Evolutionary conservation across 2,329 filamentous ascomycete genomes (phyloP).

Genomic region (Fusarium praegraminearum): DNA sequence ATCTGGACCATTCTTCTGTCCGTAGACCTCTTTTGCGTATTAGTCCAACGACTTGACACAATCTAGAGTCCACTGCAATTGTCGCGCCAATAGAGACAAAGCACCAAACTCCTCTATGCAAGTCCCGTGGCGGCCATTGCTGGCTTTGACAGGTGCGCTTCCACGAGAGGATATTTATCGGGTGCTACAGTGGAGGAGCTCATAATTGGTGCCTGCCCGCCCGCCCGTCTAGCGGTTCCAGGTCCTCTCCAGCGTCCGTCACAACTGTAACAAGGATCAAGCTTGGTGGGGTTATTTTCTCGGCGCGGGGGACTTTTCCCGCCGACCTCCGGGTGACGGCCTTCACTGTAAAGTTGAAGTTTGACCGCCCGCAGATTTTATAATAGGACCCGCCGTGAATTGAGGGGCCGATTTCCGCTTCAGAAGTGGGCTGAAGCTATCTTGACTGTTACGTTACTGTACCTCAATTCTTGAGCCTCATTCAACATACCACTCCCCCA

Average conservation of each 20-base stretch:
- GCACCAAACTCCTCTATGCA: conserved; percentile 14
- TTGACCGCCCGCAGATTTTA: conserved; percentile 24
- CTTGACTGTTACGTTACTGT: conserved; percentile 5
- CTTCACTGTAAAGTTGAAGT: neutral
- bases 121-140: conserved; percentile 36
- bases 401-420: conserved; percentile 33
- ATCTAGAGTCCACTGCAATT: conserved; percentile 22
- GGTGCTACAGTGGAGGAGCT: conserved; percentile 26
- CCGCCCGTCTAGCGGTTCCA: conserved; percentile 16
- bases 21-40: conserved; percentile 14
- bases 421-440: conserved; percentile 27
- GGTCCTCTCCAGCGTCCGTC: conserved; percentile 3
- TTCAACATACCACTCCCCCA: neutral
- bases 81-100: conserved; percentile 43
- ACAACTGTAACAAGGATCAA: conserved; percentile 1
- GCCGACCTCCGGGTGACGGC: conserved; percentile 20
- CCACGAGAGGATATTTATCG: conserved; percentile 29
- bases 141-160: conserved; percentile 46
- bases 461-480: conserved; percentile 25
- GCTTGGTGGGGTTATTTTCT: conserved; percentile 9
- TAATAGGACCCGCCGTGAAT: conserved; percentile 13
- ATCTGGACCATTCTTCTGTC: conserved; percentile 2
- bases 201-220: conserved; percentile 25
- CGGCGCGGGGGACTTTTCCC: conserved; percentile 22
- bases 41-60: conserved; percentile 15